Evolutionary conservation across 202 grass and related monocot species (phyloP).

Genomic region (Eragrostis tef): DNA sequence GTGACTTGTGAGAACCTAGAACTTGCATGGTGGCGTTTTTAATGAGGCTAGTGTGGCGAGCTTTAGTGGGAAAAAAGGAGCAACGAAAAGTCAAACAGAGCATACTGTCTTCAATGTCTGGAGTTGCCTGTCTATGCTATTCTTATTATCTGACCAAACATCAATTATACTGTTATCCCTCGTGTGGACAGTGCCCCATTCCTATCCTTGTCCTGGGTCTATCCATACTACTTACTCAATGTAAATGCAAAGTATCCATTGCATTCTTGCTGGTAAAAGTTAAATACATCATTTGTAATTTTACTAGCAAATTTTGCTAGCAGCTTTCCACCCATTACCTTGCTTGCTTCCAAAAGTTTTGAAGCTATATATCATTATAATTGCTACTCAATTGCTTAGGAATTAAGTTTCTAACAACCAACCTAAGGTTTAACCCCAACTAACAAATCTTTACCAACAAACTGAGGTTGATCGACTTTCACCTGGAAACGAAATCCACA

Average conservation of each 20-base stretch:
- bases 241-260: background rate
- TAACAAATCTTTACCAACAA: slow-evolving; percentile 23
- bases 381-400: slow-evolving; percentile 21
- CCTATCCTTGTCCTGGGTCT: slow-evolving; percentile 6
- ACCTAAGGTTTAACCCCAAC: background rate
- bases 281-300: slow-evolving; percentile 8
- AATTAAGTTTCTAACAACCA: slow-evolving; percentile 36
- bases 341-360: slow-evolving; percentile 17
- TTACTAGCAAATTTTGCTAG: slow-evolving; percentile 6
- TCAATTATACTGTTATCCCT: slow-evolving; percentile 9
- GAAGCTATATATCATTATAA: background rate
- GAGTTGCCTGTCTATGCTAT: slow-evolving; percentile 2
- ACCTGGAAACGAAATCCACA: background rate
- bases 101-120: slow-evolving; percentile 4
- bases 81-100: slow-evolving; percentile 23
- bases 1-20: slow-evolving; percentile 28
- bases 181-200: slow-evolving; percentile 31
- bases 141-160: slow-evolving; percentile 29
- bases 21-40: slow-evolving; percentile 39
- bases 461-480: slow-evolving; percentile 5
- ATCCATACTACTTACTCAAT: slow-evolving; percentile 1
- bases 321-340: slow-evolving; percentile 30
- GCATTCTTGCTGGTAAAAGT: slow-evolving; percentile 30
- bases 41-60: slow-evolving; percentile 26
- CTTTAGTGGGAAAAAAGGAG: slow-evolving; percentile 25